A percentile compares a stretch with the other conserved stretches of the same genome.
Evolutionary conservation across 2,329 filamentous ascomycete species (phyloP).

Genomic region (Xylaria sp.): DNA sequence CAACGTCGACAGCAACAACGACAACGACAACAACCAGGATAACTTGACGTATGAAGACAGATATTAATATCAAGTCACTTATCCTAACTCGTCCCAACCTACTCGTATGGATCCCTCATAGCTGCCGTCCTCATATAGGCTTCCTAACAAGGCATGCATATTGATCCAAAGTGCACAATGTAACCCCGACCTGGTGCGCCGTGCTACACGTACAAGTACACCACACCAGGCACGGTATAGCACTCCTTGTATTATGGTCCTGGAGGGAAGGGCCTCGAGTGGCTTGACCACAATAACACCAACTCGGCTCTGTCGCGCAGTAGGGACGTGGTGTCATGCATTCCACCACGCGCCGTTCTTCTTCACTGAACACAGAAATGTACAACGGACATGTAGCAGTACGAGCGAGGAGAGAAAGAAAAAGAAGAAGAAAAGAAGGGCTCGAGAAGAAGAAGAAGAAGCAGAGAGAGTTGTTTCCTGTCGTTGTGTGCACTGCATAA

Average conservation of each 20-base stretch:
- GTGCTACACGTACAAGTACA: too few relatives aligned
- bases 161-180: background rate
- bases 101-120: background rate
- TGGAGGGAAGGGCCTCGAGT: background rate
- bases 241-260: background rate
- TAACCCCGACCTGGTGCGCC: background rate
- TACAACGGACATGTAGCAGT: too few relatives aligned
- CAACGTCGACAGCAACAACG: background rate
- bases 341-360: slow-evolving; percentile 1
- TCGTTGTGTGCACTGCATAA: background rate
- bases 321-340: background rate
- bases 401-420: background rate
- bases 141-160: background rate
- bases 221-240: background rate
- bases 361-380: background rate
- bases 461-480: background rate
- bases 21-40: background rate
- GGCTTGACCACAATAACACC: background rate
- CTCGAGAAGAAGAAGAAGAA: too few relatives aligned
- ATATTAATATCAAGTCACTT: background rate
- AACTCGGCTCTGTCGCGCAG: background rate
- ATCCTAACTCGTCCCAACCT: background rate
- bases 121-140: background rate
- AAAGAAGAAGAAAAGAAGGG: background rate
- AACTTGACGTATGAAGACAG: background rate